Percentiles rank a stretch among this genome's conserved stretches.
phyloP scores from a whole-genome alignment of 2,329 filamentous ascomycete genomes.

The Pseudopyricularia cyperi region DNA sequence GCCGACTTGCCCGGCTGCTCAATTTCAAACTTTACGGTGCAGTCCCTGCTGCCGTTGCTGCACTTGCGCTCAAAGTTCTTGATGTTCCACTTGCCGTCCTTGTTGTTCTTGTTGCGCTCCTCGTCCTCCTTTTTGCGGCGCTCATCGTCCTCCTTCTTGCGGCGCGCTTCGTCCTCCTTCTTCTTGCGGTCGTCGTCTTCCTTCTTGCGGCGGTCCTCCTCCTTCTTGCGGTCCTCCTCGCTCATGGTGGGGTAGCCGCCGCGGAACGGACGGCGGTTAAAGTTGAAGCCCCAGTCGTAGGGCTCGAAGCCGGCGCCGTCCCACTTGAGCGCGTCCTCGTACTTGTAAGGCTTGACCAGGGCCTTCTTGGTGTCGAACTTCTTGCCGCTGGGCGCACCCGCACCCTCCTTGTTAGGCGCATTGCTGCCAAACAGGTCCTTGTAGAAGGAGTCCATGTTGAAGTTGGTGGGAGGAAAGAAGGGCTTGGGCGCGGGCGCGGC shows the following conservation, averaged over 20 bases:
- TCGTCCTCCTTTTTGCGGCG: not conserved
- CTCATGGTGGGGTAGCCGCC: not conserved
- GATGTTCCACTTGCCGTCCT: not conserved
- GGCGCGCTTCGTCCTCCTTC: not conserved
- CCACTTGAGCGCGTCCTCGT: not conserved
- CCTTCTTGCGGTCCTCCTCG: not conserved
- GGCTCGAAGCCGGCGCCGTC: not conserved
- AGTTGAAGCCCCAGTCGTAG: not conserved
- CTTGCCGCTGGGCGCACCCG: not conserved
- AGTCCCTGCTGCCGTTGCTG: not conserved
- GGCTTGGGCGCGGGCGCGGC: not conserved
- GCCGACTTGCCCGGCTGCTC: not conserved
- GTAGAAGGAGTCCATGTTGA: not conserved
- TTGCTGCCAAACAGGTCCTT: not conserved
- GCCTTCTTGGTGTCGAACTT: not conserved
- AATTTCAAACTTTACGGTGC: not conserved
- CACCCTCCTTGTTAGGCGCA: not conserved
- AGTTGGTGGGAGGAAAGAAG: not conserved
- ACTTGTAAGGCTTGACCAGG: not conserved
- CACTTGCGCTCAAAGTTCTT: not conserved
- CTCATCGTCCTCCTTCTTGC: not conserved
- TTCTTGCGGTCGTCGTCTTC: not conserved
- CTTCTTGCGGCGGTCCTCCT: not conserved
- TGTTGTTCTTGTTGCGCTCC: not conserved
- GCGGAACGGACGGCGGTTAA: not conserved